Percentiles rank a stretch among this genome's conserved stretches.
Evolutionary conservation across 129 eudicot genomes (phyloP).

Genomic region (Dittrichia graveolens): DNA sequence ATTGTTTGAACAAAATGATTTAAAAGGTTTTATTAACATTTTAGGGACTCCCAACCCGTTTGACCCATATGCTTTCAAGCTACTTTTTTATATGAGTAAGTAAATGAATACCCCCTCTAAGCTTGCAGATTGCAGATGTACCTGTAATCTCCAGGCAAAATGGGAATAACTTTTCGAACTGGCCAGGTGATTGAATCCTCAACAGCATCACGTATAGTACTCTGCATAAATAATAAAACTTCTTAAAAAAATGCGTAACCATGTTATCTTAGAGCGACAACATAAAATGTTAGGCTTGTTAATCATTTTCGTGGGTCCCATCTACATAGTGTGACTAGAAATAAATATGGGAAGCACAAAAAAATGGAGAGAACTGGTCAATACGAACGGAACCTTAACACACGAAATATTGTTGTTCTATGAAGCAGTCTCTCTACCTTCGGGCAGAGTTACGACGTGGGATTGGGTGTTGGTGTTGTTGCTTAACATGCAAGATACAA

Average conservation of each 20-base stretch:
- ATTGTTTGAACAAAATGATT: neutral
- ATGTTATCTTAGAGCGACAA: conserved; percentile 6
- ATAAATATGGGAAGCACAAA: conserved; percentile 9
- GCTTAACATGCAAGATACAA: neutral
- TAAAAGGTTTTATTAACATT: neutral
- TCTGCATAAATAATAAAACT: conserved; percentile 43
- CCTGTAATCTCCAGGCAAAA: conserved; percentile 95
- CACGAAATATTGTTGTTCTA: neutral
- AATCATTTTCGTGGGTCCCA: conserved; percentile 13
- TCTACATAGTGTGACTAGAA: neutral
- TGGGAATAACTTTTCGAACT: conserved; percentile 89
- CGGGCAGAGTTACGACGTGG: too few species aligned
- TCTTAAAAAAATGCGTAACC: conserved; percentile 2
- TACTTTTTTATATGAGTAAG: neutral
- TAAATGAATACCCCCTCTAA: neutral
- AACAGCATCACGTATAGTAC: conserved; percentile 84
- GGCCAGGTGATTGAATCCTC: conserved; percentile 99
- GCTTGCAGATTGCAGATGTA: conserved; percentile 22
- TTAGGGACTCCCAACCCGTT: neutral
- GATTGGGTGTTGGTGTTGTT: too few species aligned
- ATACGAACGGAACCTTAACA: neutral
- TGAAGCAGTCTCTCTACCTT: too few species aligned
- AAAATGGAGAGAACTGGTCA: neutral
- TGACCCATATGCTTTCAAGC: conserved; percentile 2
- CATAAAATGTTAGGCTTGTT: neutral